Evolutionary conservation across 2,329 filamentous ascomycete species (phyloP).

Genomic region (Colletotrichum godetiae): DNA sequence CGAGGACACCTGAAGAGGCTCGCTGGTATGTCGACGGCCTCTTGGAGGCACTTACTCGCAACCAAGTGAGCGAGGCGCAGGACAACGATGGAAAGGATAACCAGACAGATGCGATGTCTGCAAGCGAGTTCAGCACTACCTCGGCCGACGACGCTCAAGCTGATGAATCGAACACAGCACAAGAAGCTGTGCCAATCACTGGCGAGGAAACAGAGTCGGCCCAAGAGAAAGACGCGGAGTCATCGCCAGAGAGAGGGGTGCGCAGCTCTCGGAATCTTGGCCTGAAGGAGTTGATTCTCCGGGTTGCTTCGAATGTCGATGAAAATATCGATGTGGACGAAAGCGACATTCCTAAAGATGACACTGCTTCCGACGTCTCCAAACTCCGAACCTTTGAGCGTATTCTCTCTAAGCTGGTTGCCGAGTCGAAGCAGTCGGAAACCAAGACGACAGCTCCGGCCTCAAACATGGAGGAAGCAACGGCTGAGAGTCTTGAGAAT

Average conservation of each 20-base stretch:
- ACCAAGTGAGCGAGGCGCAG: slow-evolving; percentile 27
- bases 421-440: slow-evolving; percentile 34
- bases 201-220: not conserved
- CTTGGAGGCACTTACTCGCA: slow-evolving; percentile 58
- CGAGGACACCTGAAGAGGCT: slow-evolving; percentile 57
- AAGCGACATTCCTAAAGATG: slow-evolving; percentile 38
- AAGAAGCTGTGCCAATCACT: not conserved
- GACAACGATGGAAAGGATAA: slow-evolving; percentile 50
- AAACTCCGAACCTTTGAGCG: slow-evolving; percentile 62
- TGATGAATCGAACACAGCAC: not conserved
- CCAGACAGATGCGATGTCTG: not conserved
- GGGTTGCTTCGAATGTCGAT: slow-evolving; percentile 60
- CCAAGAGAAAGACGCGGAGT: not conserved
- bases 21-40: slow-evolving; percentile 62
- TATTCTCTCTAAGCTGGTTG: slow-evolving; percentile 61
- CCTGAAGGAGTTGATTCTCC: slow-evolving; percentile 63
- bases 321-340: slow-evolving; percentile 41
- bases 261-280: slow-evolving; percentile 27
- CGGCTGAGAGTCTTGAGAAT: not conserved
- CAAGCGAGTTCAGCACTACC: not conserved
- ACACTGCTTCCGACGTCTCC: slow-evolving; percentile 43
- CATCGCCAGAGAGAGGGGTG: slow-evolving; percentile 4
- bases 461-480: not conserved
- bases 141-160: not conserved
- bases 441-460: not conserved